These are phyloP conservation scores for Termitomyces sp. DNA, from an alignment of 768 basidiomycete genomes.

Conservation along the genomic window DNA sequence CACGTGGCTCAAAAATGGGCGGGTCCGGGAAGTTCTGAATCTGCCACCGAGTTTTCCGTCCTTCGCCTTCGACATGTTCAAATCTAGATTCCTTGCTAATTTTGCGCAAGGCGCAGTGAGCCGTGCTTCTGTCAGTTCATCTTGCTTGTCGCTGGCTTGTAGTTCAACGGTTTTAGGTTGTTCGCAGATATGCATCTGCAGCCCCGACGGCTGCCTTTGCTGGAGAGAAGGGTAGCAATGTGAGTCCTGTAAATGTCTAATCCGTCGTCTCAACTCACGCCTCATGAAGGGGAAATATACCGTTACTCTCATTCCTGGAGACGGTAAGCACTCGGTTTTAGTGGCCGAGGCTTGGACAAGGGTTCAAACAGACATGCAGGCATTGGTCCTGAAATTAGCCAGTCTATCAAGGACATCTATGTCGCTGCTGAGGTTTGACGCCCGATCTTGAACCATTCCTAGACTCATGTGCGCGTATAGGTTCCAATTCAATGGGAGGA, in stretches of 20 bases:
- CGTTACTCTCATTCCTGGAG: constrained; percentile 94
- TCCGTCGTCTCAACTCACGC: not conserved
- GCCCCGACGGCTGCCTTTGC: constrained; percentile 87
- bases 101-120: constrained; percentile 47
- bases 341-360: not conserved
- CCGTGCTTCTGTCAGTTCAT: constrained; percentile 39
- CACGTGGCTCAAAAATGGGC: constrained; percentile 12
- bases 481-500: constrained; percentile 99
- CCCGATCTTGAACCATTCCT: constrained; percentile 4
- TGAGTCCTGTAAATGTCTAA: constrained; percentile 32
- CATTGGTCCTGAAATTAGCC: constrained; percentile 97
- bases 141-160: not conserved
- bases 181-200: constrained; percentile 61
- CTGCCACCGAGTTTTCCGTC: constrained; percentile 11
- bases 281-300: constrained; percentile 85
- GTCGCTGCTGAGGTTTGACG: constrained; percentile 66
- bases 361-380: constrained; percentile 41
- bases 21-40: constrained; percentile 7
- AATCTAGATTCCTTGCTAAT: constrained; percentile 47
- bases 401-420: constrained; percentile 94
- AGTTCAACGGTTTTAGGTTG: constrained; percentile 12
- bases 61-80: constrained; percentile 44
- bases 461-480: constrained; percentile 30
- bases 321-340: constrained; percentile 50
- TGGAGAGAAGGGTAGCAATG: constrained; percentile 83